phyloP scores from a whole-genome alignment of 345 rosid genomes.

The Corchorus olitorius region DNA sequence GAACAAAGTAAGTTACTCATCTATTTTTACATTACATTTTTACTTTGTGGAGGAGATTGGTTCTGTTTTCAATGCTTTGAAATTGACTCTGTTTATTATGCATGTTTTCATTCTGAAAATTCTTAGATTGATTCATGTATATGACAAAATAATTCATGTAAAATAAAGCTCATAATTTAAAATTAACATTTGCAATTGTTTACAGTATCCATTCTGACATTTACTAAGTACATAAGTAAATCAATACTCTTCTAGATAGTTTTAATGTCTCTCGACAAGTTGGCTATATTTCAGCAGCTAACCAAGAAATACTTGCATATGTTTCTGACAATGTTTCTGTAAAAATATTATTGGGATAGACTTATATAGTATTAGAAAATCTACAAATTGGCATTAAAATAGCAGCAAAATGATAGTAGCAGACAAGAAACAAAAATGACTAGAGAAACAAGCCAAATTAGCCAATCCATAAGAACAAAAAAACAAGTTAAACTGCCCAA shows the following conservation, averaged over 20 bases:
- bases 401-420: background rate
- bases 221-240: background rate
- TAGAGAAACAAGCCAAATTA: conserved; percentile 6
- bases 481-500: background rate
- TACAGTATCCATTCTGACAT: conserved; percentile 3
- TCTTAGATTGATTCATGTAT: too few relatives aligned
- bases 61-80: too few relatives aligned
- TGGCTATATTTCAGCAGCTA: too few relatives aligned
- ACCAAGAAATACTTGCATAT: too few relatives aligned
- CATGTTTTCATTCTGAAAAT: too few relatives aligned
- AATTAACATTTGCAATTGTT: background rate
- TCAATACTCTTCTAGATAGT: background rate
- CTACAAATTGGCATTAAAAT: background rate
- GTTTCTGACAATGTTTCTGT: too few relatives aligned
- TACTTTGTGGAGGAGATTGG: too few relatives aligned
- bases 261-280: background rate
- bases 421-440: background rate
- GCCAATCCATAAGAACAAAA: background rate
- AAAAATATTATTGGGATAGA: background rate
- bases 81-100: too few relatives aligned
- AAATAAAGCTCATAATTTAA: too few relatives aligned
- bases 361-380: background rate
- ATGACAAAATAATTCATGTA: too few relatives aligned
- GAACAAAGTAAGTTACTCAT: too few relatives aligned
- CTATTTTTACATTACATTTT: too few relatives aligned